Percentiles rank a stretch among this genome's conserved stretches.
Evolutionary conservation across 441 rosid genomes (phyloP).

Genomic region (Bocquillonia castaneifolia): DNA sequence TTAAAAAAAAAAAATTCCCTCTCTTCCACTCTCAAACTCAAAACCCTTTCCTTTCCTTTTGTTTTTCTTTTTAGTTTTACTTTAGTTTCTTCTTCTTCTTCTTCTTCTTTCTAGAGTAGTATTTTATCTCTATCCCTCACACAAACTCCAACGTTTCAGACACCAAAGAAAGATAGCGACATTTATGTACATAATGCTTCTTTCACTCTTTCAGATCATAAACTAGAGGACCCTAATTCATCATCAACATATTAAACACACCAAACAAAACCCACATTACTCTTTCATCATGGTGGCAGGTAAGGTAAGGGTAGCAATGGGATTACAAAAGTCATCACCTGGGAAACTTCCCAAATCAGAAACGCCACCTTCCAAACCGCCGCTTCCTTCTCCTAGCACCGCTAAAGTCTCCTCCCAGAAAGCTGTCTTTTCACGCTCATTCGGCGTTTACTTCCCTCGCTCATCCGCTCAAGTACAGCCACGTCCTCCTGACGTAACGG

Average conservation of each 20-base stretch:
- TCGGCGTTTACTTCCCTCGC: conserved; percentile 86
- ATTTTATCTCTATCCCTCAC: conserved; percentile 8
- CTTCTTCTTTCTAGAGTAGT: too few species aligned
- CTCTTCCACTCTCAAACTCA: conserved; percentile 8
- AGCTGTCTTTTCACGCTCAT: conserved; percentile 57
- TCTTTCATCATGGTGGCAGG: conserved; percentile 62
- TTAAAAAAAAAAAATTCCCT: conserved; percentile 14
- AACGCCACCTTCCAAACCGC: conserved; percentile 48
- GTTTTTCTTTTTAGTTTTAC: neutral
- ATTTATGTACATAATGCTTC: neutral
- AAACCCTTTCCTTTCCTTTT: neutral
- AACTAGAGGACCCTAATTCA: conserved; percentile 11
- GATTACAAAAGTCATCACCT: conserved; percentile 61
- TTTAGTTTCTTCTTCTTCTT: too few species aligned
- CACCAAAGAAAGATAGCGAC: conserved; percentile 37
- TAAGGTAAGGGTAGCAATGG: conserved; percentile 77
- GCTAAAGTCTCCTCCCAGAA: conserved; percentile 32
- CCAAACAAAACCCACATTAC: neutral
- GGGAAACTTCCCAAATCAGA: conserved; percentile 26
- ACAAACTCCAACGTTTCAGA: conserved; percentile 5
- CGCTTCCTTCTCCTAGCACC: conserved; percentile 44
- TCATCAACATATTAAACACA: neutral
- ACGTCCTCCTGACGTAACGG: conserved; percentile 63
- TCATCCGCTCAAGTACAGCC: conserved; percentile 87
- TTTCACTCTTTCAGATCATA: neutral